Evolutionary conservation across 768 basidiomycete genomes (phyloP), one percentile per base, ranked within the genome.

Genomic region (Leucocoprinus sp.): DNA sequence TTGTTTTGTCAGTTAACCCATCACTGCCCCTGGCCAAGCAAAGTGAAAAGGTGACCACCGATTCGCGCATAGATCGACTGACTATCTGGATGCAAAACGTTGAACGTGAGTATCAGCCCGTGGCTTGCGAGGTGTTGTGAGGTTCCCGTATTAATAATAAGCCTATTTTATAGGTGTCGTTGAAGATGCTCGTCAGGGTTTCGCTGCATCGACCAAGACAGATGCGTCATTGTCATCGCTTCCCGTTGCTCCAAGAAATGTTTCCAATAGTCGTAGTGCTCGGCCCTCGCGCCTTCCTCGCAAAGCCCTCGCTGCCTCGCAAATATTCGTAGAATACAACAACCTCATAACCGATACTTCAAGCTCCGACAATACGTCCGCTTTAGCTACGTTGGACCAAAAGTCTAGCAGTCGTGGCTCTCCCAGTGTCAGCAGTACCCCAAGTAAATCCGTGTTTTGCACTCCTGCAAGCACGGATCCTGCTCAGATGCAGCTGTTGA

Each of bases 1-100:
- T 12, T 18, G 19, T 24, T 26, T 28, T 46, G 14, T 26, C 24
- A 17, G 74, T 64, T 19, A 69, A 73, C 38, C 75, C 78, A 3
- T 71, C 74, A 12, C 63, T 78, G 43, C 74, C 80, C 28, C 69
- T 68, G 19, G 72, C 77, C 0, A 67, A 66, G 24, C 72, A 70
- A 34, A 76, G 66, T 53, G 75, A 78, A 49, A 71, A 66, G 31
- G 54, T 75, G 15, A 76, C 70, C 22, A 73, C 69, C 21, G 82
- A 82, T 50, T 71, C 69, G 28, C 64, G 67, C 39, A 63, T 57
- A 48, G 85, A 91, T 53, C 70, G 87, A 42, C 80, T 91, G 82
- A 73, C 78, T 1, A 65, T 83, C 42, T 91, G 89, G 89, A 83
- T 88, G 63, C 75, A 75, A 53, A 86, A 79, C 48, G 84, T 89